Evolutionary conservation across 257 asterid genomes (phyloP).

Genomic region (Lantana camara): DNA sequence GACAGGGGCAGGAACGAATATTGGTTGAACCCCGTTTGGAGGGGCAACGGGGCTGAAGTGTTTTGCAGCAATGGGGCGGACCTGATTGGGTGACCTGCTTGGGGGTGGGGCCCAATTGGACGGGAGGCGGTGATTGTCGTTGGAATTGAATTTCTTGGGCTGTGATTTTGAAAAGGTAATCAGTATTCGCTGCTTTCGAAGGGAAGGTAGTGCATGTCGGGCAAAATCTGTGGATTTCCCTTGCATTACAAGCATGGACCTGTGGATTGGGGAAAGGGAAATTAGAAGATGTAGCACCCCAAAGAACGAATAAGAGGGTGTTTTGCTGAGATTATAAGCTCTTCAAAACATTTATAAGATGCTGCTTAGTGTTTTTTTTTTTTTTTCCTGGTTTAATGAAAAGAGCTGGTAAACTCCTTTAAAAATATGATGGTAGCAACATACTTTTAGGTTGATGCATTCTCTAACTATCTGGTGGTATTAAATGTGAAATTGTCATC

Average conservation of each 20-base stretch:
- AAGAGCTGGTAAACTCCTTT: too few relatives aligned
- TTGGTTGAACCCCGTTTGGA: conserved; percentile 57
- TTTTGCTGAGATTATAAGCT: too few relatives aligned
- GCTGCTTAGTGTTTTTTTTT: too few relatives aligned
- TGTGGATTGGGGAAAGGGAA: conserved; percentile 29
- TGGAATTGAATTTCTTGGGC: conserved; percentile 43
- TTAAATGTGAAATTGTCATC: too few relatives aligned
- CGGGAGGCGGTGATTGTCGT: conserved; percentile 39
- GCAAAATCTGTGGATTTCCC: conserved; percentile 71
- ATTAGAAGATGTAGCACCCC: not conserved
- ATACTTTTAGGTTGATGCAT: too few relatives aligned
- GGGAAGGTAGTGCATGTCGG: conserved; percentile 68
- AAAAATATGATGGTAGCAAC: too few relatives aligned
- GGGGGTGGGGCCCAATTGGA: conserved; percentile 66
- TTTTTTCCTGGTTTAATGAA: too few relatives aligned
- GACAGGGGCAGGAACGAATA: conserved; percentile 52
- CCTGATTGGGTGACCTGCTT: conserved; percentile 54
- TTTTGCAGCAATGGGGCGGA: conserved; percentile 47
- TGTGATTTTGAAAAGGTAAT: conserved; percentile 68
- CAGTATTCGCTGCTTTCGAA: conserved; percentile 64
- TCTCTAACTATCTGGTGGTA: too few relatives aligned
- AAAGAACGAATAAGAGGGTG: not conserved
- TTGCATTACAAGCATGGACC: conserved; percentile 71
- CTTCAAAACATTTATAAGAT: too few relatives aligned
- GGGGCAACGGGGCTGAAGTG: conserved; percentile 48